These are phyloP conservation scores for Plantago elongata DNA, from an alignment of 257 asterid species.

Conservation along the genomic window DNA sequence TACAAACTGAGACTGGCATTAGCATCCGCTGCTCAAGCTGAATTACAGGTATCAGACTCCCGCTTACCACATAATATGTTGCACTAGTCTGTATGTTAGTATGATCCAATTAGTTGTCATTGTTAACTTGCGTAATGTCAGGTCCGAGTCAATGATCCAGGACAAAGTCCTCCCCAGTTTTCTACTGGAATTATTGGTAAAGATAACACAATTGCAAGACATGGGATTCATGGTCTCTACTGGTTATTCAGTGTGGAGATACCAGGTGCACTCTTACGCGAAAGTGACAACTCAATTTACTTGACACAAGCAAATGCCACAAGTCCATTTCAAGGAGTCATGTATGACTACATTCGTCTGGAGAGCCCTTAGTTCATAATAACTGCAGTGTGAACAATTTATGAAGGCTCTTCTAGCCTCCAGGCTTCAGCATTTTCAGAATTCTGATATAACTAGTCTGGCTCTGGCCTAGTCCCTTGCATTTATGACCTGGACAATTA, in stretches of 20 bases:
- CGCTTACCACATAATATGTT: neutral
- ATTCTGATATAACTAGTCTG: too few species aligned
- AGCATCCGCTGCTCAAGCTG: conserved; percentile 71
- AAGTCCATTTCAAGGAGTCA: conserved; percentile 52
- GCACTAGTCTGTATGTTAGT: neutral
- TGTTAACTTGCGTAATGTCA: conserved; percentile 7
- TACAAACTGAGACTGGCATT: conserved; percentile 68
- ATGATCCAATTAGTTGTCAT: neutral
- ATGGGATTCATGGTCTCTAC: conserved; percentile 75
- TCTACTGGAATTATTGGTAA: conserved; percentile 60
- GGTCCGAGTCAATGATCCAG: conserved; percentile 50
- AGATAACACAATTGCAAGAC: conserved; percentile 77
- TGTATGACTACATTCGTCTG: conserved; percentile 73
- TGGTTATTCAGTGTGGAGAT: conserved; percentile 59
- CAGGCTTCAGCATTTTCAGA: too few species aligned
- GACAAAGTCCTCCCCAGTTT: conserved; percentile 37
- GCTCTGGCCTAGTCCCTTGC: too few species aligned
- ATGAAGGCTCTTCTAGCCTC: too few species aligned
- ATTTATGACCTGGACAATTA: too few species aligned
- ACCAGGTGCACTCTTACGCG: conserved; percentile 24
- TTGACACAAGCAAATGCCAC: conserved; percentile 53
- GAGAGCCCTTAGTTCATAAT: conserved; percentile 26
- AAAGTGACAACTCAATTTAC: conserved; percentile 49
- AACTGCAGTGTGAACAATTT: too few species aligned
- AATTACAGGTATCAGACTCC: conserved; percentile 40